Evolutionary conservation across 2,329 filamentous ascomycete genomes (phyloP), one percentile per base, ranked within the genome.

Genomic region (Trichoderma endophyticum): DNA sequence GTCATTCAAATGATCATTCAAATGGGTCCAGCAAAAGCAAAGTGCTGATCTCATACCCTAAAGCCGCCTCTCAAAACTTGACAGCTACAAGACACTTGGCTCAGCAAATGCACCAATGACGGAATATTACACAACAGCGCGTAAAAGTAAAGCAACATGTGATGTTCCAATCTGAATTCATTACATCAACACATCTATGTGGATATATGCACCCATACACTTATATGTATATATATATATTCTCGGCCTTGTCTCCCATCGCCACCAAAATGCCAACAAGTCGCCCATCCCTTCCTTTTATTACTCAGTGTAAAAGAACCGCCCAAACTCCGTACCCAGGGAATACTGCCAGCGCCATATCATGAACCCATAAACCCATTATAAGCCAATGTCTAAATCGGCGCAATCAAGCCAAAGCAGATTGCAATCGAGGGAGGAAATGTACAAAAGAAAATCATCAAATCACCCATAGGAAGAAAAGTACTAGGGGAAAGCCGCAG

Each of bases 361-460:
- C 66, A 70, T 70, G 21, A 69, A 60, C 57, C 36, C 57, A 62
- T 70, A 21, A 70, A 54, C 15, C 43, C 48, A 56, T 67, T 39
- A 57, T 14, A 69, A 61, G 11, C 54, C 34, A 68, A 61, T 48
- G 66, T 61, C 59, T 48, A 61, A 34, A 32, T n/a, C 18, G 18
- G 56, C 65, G 36, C 65, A 59, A 30, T 32, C 34, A 57, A 11
- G 26, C 32, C 14, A 15, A 8, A 15, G 4, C 26, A 51, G 54
- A 48, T 60, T 34, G 56, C 54, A 21, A 26, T 39, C 36, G 12
- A 24, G 30, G 15, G n/a, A 60, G 48, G n/a, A 68, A 34, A 56
- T 66, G 48, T 9, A 39, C 56, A 60, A 60, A 60, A 21, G 18
- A 60, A 43, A 43, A 63, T n/a, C 21, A n/a, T 21, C 26, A 26